Conservation (phyloP, 306 rosid genomes). For the Trifolium fragiferum region DNA sequence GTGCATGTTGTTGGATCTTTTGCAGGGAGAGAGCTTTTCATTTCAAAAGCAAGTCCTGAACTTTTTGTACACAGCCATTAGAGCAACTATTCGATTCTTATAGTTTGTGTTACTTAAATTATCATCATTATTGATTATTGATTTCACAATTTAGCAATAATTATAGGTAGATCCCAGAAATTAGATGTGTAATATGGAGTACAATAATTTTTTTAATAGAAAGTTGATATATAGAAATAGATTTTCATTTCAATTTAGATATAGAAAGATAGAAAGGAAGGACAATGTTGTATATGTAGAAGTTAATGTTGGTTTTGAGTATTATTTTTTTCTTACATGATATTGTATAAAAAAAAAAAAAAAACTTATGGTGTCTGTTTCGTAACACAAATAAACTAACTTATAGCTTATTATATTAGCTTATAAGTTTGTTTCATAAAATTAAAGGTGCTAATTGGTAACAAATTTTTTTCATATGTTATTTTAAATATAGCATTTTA, state of each 20-base stretch:
- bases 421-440: too few species aligned
- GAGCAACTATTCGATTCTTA: not conserved
- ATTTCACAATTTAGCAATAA: constrained; percentile 30
- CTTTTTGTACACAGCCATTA: constrained; percentile 26
- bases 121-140: too few species aligned
- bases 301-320: not conserved
- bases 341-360: too few species aligned
- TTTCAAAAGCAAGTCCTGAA: constrained; percentile 12
- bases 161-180: constrained; percentile 9
- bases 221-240: constrained; percentile 37
- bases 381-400: too few species aligned
- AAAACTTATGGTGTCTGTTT: too few species aligned
- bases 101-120: not conserved
- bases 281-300: constrained; percentile 8
- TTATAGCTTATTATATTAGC: too few species aligned
- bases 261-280: not conserved
- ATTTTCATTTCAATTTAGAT: not conserved
- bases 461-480: too few species aligned
- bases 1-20: constrained; percentile 21
- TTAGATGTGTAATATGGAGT: constrained; percentile 37
- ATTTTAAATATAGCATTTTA: too few species aligned
- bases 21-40: constrained; percentile 37
- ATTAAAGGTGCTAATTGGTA: too few species aligned
- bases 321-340: too few species aligned
- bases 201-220: not conserved